Conservation (phyloP, 768 basidiomycete species). For the Russula ochroleuca region DNA sequence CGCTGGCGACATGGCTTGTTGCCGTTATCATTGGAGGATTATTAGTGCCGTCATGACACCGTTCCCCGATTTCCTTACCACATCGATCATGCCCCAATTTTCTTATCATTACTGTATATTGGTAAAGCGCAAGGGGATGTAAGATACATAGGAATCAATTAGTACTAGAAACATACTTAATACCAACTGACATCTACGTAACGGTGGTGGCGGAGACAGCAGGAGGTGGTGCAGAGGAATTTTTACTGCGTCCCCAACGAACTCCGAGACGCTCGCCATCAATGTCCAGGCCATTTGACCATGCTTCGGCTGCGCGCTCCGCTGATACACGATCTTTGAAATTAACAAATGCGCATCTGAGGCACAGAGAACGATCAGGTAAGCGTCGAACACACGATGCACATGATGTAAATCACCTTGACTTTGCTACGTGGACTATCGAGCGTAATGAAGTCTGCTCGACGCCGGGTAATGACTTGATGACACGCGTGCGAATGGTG, state of each 20-base stretch:
- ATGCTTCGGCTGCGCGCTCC: conserved; percentile 82
- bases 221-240: conserved; percentile 1
- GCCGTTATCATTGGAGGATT: conserved; percentile 32
- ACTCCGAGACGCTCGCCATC: conserved; percentile 68
- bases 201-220: neutral
- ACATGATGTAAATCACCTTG: conserved; percentile 44
- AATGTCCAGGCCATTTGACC: conserved; percentile 88
- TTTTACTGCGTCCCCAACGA: conserved; percentile 84
- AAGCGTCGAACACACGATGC: neutral
- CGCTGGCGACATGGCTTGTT: conserved; percentile 41
- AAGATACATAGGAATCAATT: conserved; percentile 15
- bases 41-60: conserved; percentile 21
- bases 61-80: neutral
- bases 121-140: neutral
- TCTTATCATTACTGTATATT: conserved; percentile 15
- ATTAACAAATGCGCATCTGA: conserved; percentile 91
- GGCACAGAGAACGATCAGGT: neutral
- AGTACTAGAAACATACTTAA: neutral
- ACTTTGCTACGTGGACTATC: conserved; percentile 79
- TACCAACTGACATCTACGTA: conserved; percentile 5
- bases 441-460: conserved; percentile 70
- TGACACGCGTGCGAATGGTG: conserved; percentile 66
- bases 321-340: conserved; percentile 81
- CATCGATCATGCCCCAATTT: neutral
- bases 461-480: conserved; percentile 60